Evolutionary conservation across 164 flowering plant genomes (phyloP), one percentile per base, ranked within the genome.

Genomic region (Houttuynia cordata): DNA sequence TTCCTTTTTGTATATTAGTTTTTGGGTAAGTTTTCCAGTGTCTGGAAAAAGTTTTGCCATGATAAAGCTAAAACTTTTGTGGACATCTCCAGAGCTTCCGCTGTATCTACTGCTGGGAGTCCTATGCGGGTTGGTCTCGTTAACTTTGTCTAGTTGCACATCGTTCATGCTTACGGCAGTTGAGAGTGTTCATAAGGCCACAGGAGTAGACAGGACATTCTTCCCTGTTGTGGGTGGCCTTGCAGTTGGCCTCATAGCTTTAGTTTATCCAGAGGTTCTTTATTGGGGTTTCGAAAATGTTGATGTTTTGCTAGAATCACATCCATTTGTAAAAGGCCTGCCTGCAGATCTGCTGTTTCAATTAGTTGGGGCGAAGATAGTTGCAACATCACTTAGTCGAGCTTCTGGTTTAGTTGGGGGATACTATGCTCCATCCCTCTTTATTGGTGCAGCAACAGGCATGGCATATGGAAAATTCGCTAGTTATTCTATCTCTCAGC

Each of bases 231-330:
- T 83, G 49, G 96, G 96, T 62, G 84, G 96, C 42, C 74, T 92
- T 55, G 37, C 75, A n/a, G 81, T 82, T 65, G 96, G 98, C 47
- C 25, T 84, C 57, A 84, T 87, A 70, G 96, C 98, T 40, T 73
- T 92, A 73, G 80, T 74, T 52, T 92, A 87, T 75, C 98, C 98
- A 9, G 96, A 87, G 78, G 79, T 89, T 75, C 88, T 92, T 45
- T 89, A 92, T 69, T 84, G 96, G 91, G 98, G 96, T 42, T 92
- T 92, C 71, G 77, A 85, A 78, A 92, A 92, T 72, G 98, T 92
- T 61, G 88, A 92, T 73, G 68, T 80, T 68, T 70, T 92, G 70
- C 68, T 92, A 65, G 96, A 92, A 76, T 84, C 98, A 63, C 75
- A 83, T 8, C 96, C 93, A 30, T 77, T 75, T 70, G 85, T 79